These are phyloP conservation scores for Cryptosporidium xiaoi DNA, from an alignment of 169 alveolate species.

Conservation along the genomic window DNA sequence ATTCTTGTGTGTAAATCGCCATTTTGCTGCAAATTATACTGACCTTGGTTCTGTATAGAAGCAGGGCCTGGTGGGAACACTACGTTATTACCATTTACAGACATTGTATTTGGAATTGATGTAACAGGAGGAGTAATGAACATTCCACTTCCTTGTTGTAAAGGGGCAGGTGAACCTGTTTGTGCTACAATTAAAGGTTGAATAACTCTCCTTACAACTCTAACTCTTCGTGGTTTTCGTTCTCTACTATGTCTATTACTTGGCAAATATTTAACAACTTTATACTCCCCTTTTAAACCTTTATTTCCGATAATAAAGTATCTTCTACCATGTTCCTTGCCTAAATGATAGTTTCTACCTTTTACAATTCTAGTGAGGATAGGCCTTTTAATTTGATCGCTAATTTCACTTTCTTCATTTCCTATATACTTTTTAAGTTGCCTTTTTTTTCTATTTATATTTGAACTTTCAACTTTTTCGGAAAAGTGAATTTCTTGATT, in stretches of 20 bases:
- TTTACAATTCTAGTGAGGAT: background rate
- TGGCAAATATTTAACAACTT: background rate
- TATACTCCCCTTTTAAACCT: conserved; percentile 31
- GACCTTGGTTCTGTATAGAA: background rate
- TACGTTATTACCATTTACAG: background rate
- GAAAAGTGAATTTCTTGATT: background rate
- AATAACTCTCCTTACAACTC: conserved; percentile 3
- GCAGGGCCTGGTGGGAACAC: conserved; percentile 15
- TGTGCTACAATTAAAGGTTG: conserved; percentile 34
- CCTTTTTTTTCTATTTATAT: too few relatives aligned
- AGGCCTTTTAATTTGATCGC: too few relatives aligned
- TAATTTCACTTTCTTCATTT: too few relatives aligned
- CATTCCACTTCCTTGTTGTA: background rate
- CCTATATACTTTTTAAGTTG: too few relatives aligned
- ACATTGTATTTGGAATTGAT: too few relatives aligned
- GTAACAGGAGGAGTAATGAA: background rate
- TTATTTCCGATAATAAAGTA: conserved; percentile 1
- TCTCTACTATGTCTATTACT: background rate
- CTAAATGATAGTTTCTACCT: background rate
- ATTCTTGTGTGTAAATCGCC: background rate
- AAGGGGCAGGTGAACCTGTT: background rate
- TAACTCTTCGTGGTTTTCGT: background rate
- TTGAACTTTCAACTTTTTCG: too few relatives aligned
- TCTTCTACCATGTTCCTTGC: background rate
- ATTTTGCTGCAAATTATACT: conserved; percentile 13